Percentiles rank a stretch among this genome's conserved stretches.
Evolutionary conservation across 2,329 filamentous ascomycete genomes (phyloP).

Genomic region (Aspergillus ibericus): DNA sequence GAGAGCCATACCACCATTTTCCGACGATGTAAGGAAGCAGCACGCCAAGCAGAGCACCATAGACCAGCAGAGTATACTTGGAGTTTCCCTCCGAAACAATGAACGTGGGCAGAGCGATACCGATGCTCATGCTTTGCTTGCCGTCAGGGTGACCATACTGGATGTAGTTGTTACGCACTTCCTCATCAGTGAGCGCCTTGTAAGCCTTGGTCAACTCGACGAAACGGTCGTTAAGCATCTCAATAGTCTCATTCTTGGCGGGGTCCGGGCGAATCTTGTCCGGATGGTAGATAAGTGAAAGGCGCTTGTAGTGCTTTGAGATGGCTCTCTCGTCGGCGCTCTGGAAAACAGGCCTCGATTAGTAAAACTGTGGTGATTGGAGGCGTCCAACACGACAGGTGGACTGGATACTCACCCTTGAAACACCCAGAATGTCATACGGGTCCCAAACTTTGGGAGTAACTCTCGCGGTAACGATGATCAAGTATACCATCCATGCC

Average conservation of each 20-base stretch:
- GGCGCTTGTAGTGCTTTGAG: constrained; percentile 83
- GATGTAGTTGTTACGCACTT: constrained; percentile 93
- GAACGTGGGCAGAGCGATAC: constrained; percentile 90
- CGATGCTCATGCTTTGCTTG: constrained; percentile 97
- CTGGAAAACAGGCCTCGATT: constrained; percentile 42
- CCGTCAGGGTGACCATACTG: constrained; percentile 96
- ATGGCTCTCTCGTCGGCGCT: constrained; percentile 85
- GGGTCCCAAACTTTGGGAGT: constrained; percentile 88
- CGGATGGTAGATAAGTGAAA: constrained; percentile 85
- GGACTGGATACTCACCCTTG: constrained; percentile 60
- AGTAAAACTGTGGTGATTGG: not conserved
- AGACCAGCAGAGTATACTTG: constrained; percentile 90
- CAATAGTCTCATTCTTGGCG: constrained; percentile 83
- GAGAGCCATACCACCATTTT: constrained; percentile 98
- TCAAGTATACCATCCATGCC: constrained; percentile 88
- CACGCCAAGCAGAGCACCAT: constrained; percentile 83
- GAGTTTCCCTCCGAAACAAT: constrained; percentile 91
- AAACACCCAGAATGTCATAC: constrained; percentile 87
- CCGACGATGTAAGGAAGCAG: constrained; percentile 90
- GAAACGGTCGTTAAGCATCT: constrained; percentile 81
- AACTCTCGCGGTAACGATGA: constrained; percentile 71
- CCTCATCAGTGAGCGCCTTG: constrained; percentile 96
- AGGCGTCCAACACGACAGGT: not conserved
- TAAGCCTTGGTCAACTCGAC: constrained; percentile 97
- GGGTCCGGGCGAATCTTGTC: constrained; percentile 86